phyloP scores from a whole-genome alignment of 1,284 basidiomycete genomes.

The Sparassis latifolia region DNA sequence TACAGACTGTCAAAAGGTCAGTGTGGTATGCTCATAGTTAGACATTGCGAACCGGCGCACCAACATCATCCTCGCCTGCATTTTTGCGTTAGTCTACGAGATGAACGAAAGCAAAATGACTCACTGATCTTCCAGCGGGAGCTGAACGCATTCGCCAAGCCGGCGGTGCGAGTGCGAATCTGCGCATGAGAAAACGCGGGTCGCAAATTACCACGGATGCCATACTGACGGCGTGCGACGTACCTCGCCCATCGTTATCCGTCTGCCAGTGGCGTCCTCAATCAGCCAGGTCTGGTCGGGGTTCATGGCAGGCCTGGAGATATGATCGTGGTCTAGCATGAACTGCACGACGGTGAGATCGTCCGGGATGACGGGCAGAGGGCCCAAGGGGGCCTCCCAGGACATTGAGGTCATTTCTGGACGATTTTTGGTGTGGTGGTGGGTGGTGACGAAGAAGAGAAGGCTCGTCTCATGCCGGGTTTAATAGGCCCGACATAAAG shows the following conservation, averaged over 20 bases:
- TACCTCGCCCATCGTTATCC: slow-evolving; percentile 11
- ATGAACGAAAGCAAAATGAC: not conserved
- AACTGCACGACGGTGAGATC: slow-evolving; percentile 2
- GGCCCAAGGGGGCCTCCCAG: slow-evolving; percentile 9
- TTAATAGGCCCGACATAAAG: too few relatives aligned
- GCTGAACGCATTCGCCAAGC: slow-evolving; percentile 13
- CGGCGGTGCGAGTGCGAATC: slow-evolving; percentile 12
- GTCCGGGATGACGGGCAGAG: slow-evolving; percentile 25
- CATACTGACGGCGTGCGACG: not conserved
- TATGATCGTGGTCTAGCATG: slow-evolving; percentile 1
- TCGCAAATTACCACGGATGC: too few relatives aligned
- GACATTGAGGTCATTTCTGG: slow-evolving; percentile 30
- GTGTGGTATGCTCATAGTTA: not conserved
- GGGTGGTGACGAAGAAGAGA: too few relatives aligned
- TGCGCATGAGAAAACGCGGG: not conserved
- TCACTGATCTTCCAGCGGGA: slow-evolving; percentile 14
- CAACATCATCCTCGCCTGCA: slow-evolving; percentile 12
- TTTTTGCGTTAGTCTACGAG: not conserved
- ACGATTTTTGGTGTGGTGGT: too few relatives aligned
- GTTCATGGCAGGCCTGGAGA: slow-evolving; percentile 7
- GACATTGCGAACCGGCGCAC: slow-evolving; percentile 4
- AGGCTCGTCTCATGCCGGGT: too few relatives aligned
- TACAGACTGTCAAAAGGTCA: slow-evolving; percentile 15
- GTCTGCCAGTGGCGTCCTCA: slow-evolving; percentile 18
- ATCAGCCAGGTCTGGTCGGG: slow-evolving; percentile 16